A percentile compares a stretch with the other conserved stretches of the same genome.
phyloP scores from a whole-genome alignment of 2,329 filamentous ascomycete genomes.

The Claviceps africana region DNA sequence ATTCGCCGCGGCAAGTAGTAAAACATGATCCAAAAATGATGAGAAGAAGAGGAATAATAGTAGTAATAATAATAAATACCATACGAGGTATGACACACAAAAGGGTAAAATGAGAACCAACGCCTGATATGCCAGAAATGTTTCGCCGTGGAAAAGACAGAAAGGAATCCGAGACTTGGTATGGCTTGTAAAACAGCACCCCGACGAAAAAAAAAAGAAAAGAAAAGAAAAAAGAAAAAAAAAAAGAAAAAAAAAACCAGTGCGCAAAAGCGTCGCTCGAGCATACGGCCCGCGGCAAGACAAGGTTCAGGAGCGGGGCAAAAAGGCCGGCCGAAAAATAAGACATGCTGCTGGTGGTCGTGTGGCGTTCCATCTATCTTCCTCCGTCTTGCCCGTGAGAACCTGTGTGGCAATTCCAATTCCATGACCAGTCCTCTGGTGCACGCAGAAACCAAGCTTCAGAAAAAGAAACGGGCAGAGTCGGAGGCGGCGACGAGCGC shows the following conservation, averaged over 20 bases:
- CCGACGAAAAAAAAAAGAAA: too few species aligned
- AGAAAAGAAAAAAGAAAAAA: too few species aligned
- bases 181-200: background rate
- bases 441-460: too few species aligned
- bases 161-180: conserved; percentile 12
- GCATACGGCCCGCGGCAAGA: background rate
- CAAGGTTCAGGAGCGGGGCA: too few species aligned
- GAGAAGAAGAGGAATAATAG: background rate
- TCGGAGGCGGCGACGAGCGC: too few species aligned
- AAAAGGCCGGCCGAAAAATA: conserved; percentile 5
- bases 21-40: background rate
- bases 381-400: too few species aligned
- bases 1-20: background rate
- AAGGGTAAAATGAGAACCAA: conserved; percentile 7
- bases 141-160: conserved; percentile 7
- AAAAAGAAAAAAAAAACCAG: conserved; percentile 8
- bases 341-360: background rate
- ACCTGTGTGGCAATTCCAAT: too few species aligned
- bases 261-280: conserved; percentile 15
- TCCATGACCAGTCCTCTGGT: too few species aligned
- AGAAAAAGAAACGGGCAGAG: too few species aligned
- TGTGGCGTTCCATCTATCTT: background rate
- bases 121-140: conserved; percentile 16
- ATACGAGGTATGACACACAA: background rate
- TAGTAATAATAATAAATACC: background rate